Base-by-base conservation (phyloP, 495 filamentous ascomycete genomes). In the Elaphomyces granulatus region DNA sequence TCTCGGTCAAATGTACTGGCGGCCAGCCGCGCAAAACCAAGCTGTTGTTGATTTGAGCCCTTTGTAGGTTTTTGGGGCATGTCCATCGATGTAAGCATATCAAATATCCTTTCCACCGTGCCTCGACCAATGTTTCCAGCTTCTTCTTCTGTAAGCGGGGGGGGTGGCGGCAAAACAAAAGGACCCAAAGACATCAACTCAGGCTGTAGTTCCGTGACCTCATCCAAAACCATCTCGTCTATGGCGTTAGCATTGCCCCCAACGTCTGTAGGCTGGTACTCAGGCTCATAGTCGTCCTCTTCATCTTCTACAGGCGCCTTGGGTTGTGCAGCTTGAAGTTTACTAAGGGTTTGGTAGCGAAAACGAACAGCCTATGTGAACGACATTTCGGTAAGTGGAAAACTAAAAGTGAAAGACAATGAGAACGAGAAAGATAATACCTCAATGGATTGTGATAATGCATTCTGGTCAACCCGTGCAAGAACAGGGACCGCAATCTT, bases 251-350 rank as follows among this genome's bases (percentile, higher is more conserved):
- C 74, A 48, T 84, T 78, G 34, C 84, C 83, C 2, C 74, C 67
- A 45, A 81, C 75, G 51, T 87, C 83, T 35, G 71, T 67, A 0
- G 73, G 73, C 40, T 80, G 71, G 48, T 81, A 87, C 58, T 90
- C 80, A 0, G 85, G 85, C 45, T 92, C 85, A 49, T 93, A 92
- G 41, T 87, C 80, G 37, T 87, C 87, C 10, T 93, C 86, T 14
- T 93, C 86, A 4, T 88, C 83, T n/a, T 77, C 78, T 0, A 55
- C 59, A 7, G 67, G 49, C 36, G 63, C 59, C 32, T 62, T 53
- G 53, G 53, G 43, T 56, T 61, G 48, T 59, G 45, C 58, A 55
- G 38, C 53, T 61, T 63, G 63, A 45, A 54, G 44, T 32, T 64
- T 64, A 18, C 52, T 61, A 1, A 70, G 55, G 8, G 60, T 54